These are phyloP conservation scores for Xylaria polymorpha DNA, from an alignment of 2,329 filamentous ascomycete species.

Conservation along the genomic window DNA sequence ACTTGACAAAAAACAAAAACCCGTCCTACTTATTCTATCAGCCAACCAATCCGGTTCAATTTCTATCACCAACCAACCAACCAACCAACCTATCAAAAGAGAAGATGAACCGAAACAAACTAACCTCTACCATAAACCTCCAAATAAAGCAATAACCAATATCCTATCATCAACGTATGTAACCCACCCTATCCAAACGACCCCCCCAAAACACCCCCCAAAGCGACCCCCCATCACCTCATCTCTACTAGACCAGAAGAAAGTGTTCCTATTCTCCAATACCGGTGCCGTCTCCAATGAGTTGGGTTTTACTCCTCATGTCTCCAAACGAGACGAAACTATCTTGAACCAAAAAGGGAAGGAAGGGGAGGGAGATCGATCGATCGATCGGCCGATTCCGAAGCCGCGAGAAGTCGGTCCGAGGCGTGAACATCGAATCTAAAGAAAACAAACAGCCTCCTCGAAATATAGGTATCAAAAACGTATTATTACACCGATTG, in stretches of 20 bases:
- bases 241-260: no score
- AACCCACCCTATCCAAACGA: slow-evolving; percentile 5
- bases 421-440: not conserved
- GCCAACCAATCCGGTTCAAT: no score
- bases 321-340: not conserved
- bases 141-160: not conserved
- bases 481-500: no score
- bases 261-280: not conserved
- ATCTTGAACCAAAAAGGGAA: not conserved
- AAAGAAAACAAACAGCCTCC: no score
- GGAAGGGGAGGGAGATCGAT: no score
- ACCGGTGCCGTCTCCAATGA: no score
- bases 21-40: no score
- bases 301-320: not conserved
- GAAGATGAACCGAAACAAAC: not conserved
- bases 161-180: not conserved
- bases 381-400: not conserved
- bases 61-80: not conserved
- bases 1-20: no score
- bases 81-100: not conserved
- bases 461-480: no score
- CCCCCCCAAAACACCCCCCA: not conserved
- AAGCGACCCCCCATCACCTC: no score
- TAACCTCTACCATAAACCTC: not conserved
- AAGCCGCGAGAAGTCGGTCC: not conserved